Percentiles rank a stretch among this genome's conserved stretches.
phyloP scores from a whole-genome alignment of 2,329 filamentous ascomycete species.

The Dichotomopilus funicola region DNA sequence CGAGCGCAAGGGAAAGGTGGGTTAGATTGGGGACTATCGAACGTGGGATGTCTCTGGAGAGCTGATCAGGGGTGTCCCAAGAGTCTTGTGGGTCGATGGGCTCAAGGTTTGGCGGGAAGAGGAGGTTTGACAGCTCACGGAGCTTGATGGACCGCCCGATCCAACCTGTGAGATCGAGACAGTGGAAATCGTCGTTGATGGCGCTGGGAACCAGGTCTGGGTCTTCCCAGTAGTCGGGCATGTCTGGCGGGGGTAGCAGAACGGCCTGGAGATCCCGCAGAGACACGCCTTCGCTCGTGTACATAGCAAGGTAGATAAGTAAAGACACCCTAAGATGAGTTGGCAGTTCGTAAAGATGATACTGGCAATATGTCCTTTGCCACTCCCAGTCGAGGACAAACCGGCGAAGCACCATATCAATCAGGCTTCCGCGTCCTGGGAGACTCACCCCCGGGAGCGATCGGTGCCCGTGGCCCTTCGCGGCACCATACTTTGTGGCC shows the following conservation, averaged over 20 bases:
- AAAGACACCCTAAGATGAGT: constrained; percentile 46
- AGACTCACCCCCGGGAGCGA: constrained; percentile 39
- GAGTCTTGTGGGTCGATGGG: constrained; percentile 38
- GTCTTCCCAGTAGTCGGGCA: constrained; percentile 21
- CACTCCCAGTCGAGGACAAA: constrained; percentile 50
- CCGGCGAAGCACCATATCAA: constrained; percentile 44
- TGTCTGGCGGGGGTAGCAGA: constrained; percentile 31
- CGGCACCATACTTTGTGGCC: constrained; percentile 2
- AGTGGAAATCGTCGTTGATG: constrained; percentile 42
- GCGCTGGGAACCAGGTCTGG: constrained; percentile 19
- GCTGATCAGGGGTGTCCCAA: constrained; percentile 41
- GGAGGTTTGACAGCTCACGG: constrained; percentile 45
- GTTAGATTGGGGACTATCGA: constrained; percentile 51
- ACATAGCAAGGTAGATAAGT: constrained; percentile 43
- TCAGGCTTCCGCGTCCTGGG: constrained; percentile 42
- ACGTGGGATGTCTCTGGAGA: constrained; percentile 27
- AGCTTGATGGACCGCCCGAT: constrained; percentile 45
- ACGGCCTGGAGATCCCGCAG: constrained; percentile 45
- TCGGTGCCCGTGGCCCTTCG: constrained; percentile 2
- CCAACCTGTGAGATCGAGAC: constrained; percentile 49
- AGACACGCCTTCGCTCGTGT: constrained; percentile 41
- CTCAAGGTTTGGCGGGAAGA: constrained; percentile 36
- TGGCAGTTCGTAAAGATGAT: constrained; percentile 51
- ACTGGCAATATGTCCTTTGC: constrained; percentile 49
- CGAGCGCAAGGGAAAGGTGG: constrained; percentile 52